phyloP scores from a whole-genome alignment of 2,329 filamentous ascomycete species.

The Graphilbum sp. region DNA sequence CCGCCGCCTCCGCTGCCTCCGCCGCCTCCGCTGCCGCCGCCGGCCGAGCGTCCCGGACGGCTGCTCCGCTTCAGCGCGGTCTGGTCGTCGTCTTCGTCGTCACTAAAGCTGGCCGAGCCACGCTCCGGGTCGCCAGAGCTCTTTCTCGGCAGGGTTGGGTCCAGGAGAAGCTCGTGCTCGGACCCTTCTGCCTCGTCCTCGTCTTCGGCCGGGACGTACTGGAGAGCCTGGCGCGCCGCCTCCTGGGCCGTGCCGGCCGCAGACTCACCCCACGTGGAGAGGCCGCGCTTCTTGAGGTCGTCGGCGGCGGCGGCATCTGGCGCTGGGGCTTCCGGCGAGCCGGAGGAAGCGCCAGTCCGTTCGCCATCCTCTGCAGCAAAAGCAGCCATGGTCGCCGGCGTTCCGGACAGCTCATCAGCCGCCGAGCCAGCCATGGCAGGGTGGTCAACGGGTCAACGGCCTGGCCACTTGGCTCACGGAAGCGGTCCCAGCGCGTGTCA shows the following conservation, averaged over 20 bases:
- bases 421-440: constrained; percentile 15
- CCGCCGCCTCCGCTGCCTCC: neutral
- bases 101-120: constrained; percentile 6
- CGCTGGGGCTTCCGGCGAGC: neutral
- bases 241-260: constrained; percentile 9
- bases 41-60: neutral
- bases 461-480: constrained; percentile 1
- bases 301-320: constrained; percentile 9
- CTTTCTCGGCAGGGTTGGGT: constrained; percentile 31
- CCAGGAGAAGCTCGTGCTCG: constrained; percentile 40
- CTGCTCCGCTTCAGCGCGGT: neutral
- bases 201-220: constrained; percentile 17
- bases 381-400: constrained; percentile 10
- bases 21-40: constrained; percentile 12
- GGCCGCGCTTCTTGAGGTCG: constrained; percentile 19
- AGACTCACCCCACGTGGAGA: constrained; percentile 25
- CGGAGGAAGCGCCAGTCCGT: neutral
- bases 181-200: constrained; percentile 29
- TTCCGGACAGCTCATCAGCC: constrained; percentile 15
- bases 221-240: constrained; percentile 9
- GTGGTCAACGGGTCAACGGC: constrained; percentile 8
- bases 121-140: constrained; percentile 6
- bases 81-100: constrained; percentile 9
- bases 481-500: no score
- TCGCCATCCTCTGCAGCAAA: neutral